Conservation (phyloP, 805 yeast genomes). For the Novakomyces olei region DNA sequence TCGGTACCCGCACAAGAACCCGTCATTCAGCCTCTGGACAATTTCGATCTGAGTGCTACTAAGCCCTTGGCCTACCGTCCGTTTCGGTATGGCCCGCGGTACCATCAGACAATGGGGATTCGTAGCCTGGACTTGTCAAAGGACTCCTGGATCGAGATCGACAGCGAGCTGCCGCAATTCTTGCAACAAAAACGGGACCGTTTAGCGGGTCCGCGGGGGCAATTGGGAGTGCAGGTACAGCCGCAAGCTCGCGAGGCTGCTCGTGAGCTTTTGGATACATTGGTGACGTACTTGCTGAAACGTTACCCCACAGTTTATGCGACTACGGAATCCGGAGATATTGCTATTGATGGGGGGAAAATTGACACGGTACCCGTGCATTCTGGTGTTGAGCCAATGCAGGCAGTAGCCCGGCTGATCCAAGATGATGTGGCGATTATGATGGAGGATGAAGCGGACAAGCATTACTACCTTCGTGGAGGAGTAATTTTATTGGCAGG, state of each 20-base stretch:
- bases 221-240: conserved; percentile 19
- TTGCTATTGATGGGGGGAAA: conserved; percentile 27
- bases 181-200: conserved; percentile 32
- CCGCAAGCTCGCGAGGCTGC: conserved; percentile 21
- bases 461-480: conserved; percentile 33
- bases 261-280: conserved; percentile 31
- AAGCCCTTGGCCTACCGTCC: conserved; percentile 43
- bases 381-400: conserved; percentile 29
- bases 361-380: conserved; percentile 16
- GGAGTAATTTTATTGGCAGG: conserved; percentile 40
- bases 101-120: conserved; percentile 48
- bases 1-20: too few relatives aligned
- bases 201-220: conserved; percentile 24
- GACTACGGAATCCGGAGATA: conserved; percentile 20
- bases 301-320: conserved; percentile 35
- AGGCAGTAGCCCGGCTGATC: conserved; percentile 31
- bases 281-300: conserved; percentile 29
- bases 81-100: conserved; percentile 41
- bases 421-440: conserved; percentile 51
- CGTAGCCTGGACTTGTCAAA: conserved; percentile 39
- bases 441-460: conserved; percentile 37
- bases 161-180: conserved; percentile 38
- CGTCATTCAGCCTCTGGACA: too few relatives aligned
- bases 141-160: conserved; percentile 44
- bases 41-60: conserved; percentile 30